Evolutionary conservation across 495 filamentous ascomycete species (phyloP), one percentile per base, ranked within the genome.

Genomic region (Aspergillus steynii): DNA sequence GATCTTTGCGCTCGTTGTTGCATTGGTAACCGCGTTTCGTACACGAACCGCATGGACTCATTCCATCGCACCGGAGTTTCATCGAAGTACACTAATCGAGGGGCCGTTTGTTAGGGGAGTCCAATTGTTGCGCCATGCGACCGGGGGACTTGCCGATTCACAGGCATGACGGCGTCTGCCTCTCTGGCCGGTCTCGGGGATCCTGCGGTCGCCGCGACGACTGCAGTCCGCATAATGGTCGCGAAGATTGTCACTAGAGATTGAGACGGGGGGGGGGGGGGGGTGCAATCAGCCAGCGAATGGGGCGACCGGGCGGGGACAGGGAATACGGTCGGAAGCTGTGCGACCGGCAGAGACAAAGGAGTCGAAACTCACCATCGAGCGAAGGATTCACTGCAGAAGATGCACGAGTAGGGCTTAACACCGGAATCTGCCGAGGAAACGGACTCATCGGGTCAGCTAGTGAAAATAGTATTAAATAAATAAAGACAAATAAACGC

Each of bases 21-120:
- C 80, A 83, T 6, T 65, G 62, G 4, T 80, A 65, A 28, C 72
- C 74, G 59, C 79, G 74, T 52, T 80, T 78, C 50, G 72, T 67
- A 61, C 80, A 83, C 0, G 79, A 77, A 31, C 75, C 73, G 59
- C 80, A 83, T 15, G 80, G 80, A 60, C 67, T 78, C 32, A 65
- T 63, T 9, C 80, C 80, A 55, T 82, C 79, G 61, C 80, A 83
- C 4, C 80, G 78, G 6, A 83, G 69, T 62, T 83, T 83, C 80
- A 81, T 83, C 46, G 77, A 74, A 15, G 77, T 82, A 59, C 80
- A 83, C 79, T 82, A 60, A 26, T 47, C 29, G 42, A 31, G 15
- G 29, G 31, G 20, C 0, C 28, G 45, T 20, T 50, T 0, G 58
- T 66, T 49, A 65, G 59, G 10, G 32, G 48, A 9, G 49, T 26